Evolutionary conservation across 192 early-diverging fungal genomes (phyloP), one percentile per base, ranked within the genome.

Genomic region (Entomortierella chlamydospora): DNA sequence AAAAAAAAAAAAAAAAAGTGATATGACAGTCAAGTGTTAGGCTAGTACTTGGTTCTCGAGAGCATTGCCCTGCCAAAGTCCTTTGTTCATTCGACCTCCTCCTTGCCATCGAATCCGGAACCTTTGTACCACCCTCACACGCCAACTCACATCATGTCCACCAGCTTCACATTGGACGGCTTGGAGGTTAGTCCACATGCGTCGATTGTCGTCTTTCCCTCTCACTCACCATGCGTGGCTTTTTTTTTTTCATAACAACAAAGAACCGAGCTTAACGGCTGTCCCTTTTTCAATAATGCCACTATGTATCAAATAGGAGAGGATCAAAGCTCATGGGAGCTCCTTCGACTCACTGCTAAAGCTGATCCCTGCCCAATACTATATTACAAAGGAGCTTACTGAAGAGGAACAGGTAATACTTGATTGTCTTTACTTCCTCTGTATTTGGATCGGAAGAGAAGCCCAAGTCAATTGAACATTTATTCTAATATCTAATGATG

Each of bases 361-460:
- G 51, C 85, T 94, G 65, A 95, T 96, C 78, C 95, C 95, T 33
- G 89, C 92, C 54, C 91, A 93, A 82, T 92, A 90, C 72, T 96
- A 96, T 79, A 84, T 95, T 25, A 87, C 88, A 53, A 84, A 91
- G 41, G 83, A 91, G 34, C 57, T 79, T 43, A 61, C 76, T 31
- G 73, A 87, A 49, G 90, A 91, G 67, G 82, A 89, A 39, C 78
- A 68, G 50, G 73, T 86, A 57, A 83, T 37, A 37, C 34, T 37
- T n/a, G n/a, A 83, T 13, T 7, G 62, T 17, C 11, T 34, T 22
- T 64, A 41, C 26, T 54, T 10, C 39, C 22, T 6, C 39, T 41
- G 39, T 41, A 41, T 64, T 55, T 63, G 45, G 61, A 63, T 49
- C 47, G 17, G 23, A 33, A 33, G 20, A 34, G 4, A 37, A 37